Percentiles rank a stretch among this genome's conserved stretches.
phyloP scores from a whole-genome alignment of 192 early-diverging fungal species.

The Backusella circina region DNA sequence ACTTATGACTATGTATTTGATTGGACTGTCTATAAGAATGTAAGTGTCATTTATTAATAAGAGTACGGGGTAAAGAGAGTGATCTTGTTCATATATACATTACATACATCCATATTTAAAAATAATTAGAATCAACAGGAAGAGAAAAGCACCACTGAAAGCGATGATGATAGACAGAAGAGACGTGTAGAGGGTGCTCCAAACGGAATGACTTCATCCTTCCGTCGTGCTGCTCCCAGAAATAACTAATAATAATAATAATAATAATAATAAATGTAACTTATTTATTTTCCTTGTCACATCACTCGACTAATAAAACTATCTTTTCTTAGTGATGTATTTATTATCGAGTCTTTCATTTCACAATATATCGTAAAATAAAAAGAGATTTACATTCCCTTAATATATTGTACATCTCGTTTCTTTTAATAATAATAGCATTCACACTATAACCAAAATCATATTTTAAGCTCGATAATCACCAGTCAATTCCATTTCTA shows the following conservation, averaged over 20 bases:
- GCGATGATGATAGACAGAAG: neutral
- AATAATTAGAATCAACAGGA: neutral
- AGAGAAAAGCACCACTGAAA: neutral
- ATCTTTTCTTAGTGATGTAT: neutral
- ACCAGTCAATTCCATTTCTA: conserved; percentile 43
- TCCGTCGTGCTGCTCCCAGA: neutral
- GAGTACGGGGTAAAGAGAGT: too few species aligned
- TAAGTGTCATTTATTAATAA: conserved; percentile 21
- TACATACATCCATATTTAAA: too few species aligned
- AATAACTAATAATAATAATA: neutral
- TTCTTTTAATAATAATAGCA: neutral
- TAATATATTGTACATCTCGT: neutral
- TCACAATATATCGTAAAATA: too few species aligned
- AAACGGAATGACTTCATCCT: neutral
- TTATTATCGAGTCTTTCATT: too few species aligned
- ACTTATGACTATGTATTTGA: conserved; percentile 90
- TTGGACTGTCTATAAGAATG: conserved; percentile 75
- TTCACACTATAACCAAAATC: neutral
- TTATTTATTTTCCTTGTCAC: neutral
- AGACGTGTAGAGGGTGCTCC: neutral
- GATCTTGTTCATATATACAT: neutral
- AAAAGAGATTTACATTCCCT: too few species aligned
- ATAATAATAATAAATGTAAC: neutral
- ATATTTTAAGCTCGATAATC: neutral
- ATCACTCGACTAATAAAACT: neutral